These are phyloP conservation scores for Zelonia costaricensis DNA, from an alignment of 208 protist genomes.

Conservation along the genomic window DNA sequence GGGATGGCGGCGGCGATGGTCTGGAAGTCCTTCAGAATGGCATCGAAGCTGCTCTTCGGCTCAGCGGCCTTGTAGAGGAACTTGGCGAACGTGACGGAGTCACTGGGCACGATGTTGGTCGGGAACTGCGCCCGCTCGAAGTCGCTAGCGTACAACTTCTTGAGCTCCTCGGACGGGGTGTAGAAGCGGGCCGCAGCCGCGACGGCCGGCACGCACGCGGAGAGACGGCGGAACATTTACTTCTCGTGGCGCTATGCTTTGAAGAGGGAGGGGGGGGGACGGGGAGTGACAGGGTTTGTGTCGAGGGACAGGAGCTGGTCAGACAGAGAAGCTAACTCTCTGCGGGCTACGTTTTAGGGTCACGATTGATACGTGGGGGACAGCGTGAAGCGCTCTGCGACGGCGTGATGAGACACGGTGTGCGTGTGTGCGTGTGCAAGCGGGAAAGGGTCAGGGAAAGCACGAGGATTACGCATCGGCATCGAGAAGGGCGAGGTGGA, in stretches of 20 bases:
- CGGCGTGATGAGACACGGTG: too few relatives aligned
- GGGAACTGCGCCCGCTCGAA: constrained; percentile 84
- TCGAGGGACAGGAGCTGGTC: neutral
- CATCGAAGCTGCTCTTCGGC: constrained; percentile 62
- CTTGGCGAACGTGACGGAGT: constrained; percentile 89
- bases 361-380: too few relatives aligned
- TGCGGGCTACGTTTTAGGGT: too few relatives aligned
- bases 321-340: too few relatives aligned
- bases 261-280: neutral
- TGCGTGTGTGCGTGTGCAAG: too few relatives aligned
- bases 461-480: too few relatives aligned
- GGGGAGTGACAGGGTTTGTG: neutral
- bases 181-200: constrained; percentile 71
- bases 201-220: constrained; percentile 32
- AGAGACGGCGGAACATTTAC: constrained; percentile 89
- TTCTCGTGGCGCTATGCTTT: neutral
- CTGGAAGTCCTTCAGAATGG: constrained; percentile 80
- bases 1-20: constrained; percentile 59
- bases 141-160: constrained; percentile 89
- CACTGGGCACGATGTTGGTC: constrained; percentile 82
- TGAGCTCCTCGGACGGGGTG: constrained; percentile 83
- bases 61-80: constrained; percentile 90
- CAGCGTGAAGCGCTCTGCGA: too few relatives aligned
- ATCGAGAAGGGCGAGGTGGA: neutral
- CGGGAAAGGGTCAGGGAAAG: too few relatives aligned